Conservation (phyloP, 2,329 filamentous ascomycete species). For the Cladosporium sp. region DNA sequence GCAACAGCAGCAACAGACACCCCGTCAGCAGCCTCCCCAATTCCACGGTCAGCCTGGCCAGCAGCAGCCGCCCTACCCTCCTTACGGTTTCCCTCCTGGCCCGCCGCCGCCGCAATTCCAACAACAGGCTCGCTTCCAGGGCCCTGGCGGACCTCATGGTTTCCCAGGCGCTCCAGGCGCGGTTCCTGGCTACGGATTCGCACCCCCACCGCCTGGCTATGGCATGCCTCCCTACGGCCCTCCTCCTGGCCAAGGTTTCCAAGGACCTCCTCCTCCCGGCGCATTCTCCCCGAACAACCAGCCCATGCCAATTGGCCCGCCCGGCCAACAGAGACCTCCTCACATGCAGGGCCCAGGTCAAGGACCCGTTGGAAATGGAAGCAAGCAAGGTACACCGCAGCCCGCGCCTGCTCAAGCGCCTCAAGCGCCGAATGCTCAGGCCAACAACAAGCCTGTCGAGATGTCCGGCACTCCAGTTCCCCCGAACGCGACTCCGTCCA, state of each 20-base stretch:
- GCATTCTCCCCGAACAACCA: slow-evolving; percentile 32
- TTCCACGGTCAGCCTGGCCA: slow-evolving; percentile 37
- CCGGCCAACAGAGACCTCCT: slow-evolving; percentile 45
- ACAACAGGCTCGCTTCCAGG: slow-evolving; percentile 52
- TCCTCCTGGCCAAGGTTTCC: slow-evolving; percentile 64
- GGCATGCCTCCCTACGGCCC: slow-evolving; percentile 15
- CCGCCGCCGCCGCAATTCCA: slow-evolving; percentile 42
- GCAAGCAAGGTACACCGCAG: slow-evolving; percentile 40
- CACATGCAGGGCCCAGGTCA: slow-evolving; percentile 48
- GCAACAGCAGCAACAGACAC: slow-evolving; percentile 23
- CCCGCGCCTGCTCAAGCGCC: slow-evolving; percentile 30
- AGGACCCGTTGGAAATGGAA: slow-evolving; percentile 41
- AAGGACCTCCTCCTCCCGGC: slow-evolving; percentile 52
- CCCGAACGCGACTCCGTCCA: slow-evolving; percentile 41
- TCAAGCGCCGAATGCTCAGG: slow-evolving; percentile 28
- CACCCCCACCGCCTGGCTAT: slow-evolving; percentile 32
- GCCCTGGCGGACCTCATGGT: slow-evolving; percentile 45
- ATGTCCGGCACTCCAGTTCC: slow-evolving; percentile 47
- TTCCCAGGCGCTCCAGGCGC: slow-evolving; percentile 48
- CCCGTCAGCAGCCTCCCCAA: slow-evolving; percentile 38
- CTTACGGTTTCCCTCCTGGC: slow-evolving; percentile 43
- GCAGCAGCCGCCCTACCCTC: slow-evolving; percentile 46
- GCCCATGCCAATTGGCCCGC: slow-evolving; percentile 58
- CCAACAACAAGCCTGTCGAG: slow-evolving; percentile 35
- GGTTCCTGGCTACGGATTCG: slow-evolving; percentile 45